A percentile compares a stretch with the other conserved stretches of the same genome.
Evolutionary conservation across 306 rosid genomes (phyloP).

Genomic region (Ceratonia siliqua): DNA sequence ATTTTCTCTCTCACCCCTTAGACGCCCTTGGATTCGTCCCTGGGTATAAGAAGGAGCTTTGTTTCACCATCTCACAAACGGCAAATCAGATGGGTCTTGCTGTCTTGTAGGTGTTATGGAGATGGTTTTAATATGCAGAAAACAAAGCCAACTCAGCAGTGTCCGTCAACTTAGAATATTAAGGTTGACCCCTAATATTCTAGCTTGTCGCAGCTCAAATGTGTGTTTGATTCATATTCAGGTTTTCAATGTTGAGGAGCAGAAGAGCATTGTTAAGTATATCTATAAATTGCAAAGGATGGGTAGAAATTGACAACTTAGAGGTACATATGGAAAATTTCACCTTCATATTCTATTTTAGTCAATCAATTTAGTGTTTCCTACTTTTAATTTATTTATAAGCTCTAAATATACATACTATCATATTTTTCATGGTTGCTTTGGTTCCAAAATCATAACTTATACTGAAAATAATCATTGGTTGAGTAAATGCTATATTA

Average conservation of each 20-base stretch:
- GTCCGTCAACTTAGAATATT: too few relatives aligned
- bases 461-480: neutral
- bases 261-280: constrained; percentile 41
- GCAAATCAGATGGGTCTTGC: too few relatives aligned
- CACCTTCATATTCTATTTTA: neutral
- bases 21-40: too few relatives aligned
- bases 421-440: neutral
- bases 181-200: too few relatives aligned
- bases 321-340: constrained; percentile 32
- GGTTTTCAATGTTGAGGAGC: constrained; percentile 55
- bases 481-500: neutral
- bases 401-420: neutral
- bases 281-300: constrained; percentile 44
- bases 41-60: too few relatives aligned
- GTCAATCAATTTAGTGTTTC: constrained; percentile 9
- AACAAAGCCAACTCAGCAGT: too few relatives aligned
- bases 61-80: too few relatives aligned
- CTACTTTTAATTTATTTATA: neutral
- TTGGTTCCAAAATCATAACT: neutral
- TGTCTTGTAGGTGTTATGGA: too few relatives aligned
- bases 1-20: too few relatives aligned
- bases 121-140: too few relatives aligned
- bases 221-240: constrained; percentile 39
- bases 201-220: too few relatives aligned
- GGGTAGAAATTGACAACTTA: constrained; percentile 50